Evolutionary conservation across 2,329 filamentous ascomycete genomes (phyloP).

Genomic region (Neonectria sp.): DNA sequence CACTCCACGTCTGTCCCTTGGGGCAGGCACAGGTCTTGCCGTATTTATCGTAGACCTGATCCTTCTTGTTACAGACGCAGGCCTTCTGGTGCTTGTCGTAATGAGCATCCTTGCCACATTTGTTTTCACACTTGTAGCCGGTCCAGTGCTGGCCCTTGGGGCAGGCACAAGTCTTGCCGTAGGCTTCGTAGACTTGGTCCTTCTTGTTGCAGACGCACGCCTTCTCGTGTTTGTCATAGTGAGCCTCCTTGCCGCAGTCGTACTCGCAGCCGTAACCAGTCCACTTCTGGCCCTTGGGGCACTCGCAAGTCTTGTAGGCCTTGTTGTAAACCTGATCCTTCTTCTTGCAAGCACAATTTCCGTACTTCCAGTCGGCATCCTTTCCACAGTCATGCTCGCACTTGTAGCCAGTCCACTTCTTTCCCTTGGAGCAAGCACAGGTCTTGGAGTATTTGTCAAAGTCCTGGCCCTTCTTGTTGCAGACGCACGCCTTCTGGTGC

Average conservation of each 20-base stretch:
- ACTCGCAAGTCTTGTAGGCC: slow-evolving; percentile 7
- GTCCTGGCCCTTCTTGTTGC: neutral
- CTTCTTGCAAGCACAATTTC: slow-evolving; percentile 7
- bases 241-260: slow-evolving; percentile 23
- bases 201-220: slow-evolving; percentile 15
- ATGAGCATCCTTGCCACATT: slow-evolving; percentile 13
- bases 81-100: neutral
- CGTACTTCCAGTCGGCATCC: slow-evolving; percentile 11
- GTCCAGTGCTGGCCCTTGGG: slow-evolving; percentile 9
- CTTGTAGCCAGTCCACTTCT: slow-evolving; percentile 15
- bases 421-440: slow-evolving; percentile 13
- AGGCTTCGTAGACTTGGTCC: neutral
- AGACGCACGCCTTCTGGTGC: neutral
- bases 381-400: slow-evolving; percentile 22
- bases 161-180: slow-evolving; percentile 3
- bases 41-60: slow-evolving; percentile 9
- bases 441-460: neutral
- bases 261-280: slow-evolving; percentile 3
- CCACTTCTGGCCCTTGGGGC: slow-evolving; percentile 14
- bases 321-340: neutral
- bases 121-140: neutral
- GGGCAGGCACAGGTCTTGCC: slow-evolving; percentile 21
- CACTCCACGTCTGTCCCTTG: slow-evolving; percentile 12
- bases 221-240: neutral
- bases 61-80: neutral